Conservation (phyloP, 148 eudicot species). For the Gaultheria prostrata region DNA sequence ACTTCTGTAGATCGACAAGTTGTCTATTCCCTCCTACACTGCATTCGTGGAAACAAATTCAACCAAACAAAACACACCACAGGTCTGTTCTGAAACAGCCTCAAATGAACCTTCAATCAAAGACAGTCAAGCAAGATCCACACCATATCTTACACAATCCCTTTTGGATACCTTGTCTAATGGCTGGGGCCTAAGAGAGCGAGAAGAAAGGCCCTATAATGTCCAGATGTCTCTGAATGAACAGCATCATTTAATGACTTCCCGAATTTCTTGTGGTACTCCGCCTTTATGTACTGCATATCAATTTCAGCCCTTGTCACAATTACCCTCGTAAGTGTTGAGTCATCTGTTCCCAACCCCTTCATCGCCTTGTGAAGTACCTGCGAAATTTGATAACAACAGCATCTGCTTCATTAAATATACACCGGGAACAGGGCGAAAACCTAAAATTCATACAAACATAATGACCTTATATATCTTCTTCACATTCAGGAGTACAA, state of each 20-base stretch:
- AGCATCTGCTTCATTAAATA: neutral
- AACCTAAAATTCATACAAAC: slow-evolving; percentile 5
- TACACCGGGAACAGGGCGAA: neutral
- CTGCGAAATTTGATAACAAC: slow-evolving; percentile 25
- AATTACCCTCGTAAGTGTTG: slow-evolving; percentile 62
- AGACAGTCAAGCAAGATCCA: slow-evolving; percentile 3
- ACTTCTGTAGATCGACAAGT: neutral
- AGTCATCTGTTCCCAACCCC: slow-evolving; percentile 76
- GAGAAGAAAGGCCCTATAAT: slow-evolving; percentile 68
- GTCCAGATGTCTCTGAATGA: slow-evolving; percentile 76
- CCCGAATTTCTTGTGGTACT: slow-evolving; percentile 56
- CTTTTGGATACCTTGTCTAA: neutral
- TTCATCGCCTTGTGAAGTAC: slow-evolving; percentile 75
- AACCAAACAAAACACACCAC: neutral
- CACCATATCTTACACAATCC: neutral
- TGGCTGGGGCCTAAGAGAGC: slow-evolving; percentile 67
- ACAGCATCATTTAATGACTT: slow-evolving; percentile 75
- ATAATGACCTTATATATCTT: neutral
- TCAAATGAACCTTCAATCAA: neutral
- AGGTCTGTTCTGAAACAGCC: neutral
- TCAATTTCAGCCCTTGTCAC: slow-evolving; percentile 83
- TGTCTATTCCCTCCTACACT: neutral
- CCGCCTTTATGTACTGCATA: slow-evolving; percentile 78
- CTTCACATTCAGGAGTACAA: neutral
- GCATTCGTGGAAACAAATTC: neutral